Conservation (phyloP, 208 protist genomes). For the Wallacemonas sp. region DNA sequence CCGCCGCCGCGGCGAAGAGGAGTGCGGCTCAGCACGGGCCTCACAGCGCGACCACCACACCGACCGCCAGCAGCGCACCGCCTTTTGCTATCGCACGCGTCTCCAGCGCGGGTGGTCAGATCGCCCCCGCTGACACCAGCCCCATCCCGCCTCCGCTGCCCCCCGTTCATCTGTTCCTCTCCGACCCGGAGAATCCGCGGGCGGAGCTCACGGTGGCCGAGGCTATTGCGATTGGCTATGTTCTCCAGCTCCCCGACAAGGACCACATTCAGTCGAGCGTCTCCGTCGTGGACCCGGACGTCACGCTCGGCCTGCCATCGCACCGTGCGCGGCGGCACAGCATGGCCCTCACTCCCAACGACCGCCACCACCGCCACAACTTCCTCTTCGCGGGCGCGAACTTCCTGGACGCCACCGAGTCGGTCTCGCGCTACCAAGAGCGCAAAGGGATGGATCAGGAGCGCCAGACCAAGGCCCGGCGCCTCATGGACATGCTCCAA, state of each 20-base stretch:
- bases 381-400: slow-evolving; percentile 77
- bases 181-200: slow-evolving; percentile 41
- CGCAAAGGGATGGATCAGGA: slow-evolving; percentile 22
- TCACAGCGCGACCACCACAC: background rate
- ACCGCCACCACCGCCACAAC: slow-evolving; percentile 71
- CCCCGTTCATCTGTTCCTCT: slow-evolving; percentile 81
- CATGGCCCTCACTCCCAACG: slow-evolving; percentile 78
- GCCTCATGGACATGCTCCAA: slow-evolving; percentile 64
- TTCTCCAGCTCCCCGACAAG: slow-evolving; percentile 76
- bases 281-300: slow-evolving; percentile 77
- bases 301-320: slow-evolving; percentile 65
- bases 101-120: no score
- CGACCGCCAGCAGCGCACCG: no score
- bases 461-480: slow-evolving; percentile 42
- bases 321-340: slow-evolving; percentile 61
- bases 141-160: slow-evolving; percentile 9
- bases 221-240: slow-evolving; percentile 71
- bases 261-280: slow-evolving; percentile 75
- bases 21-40: no score
- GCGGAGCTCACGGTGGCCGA: slow-evolving; percentile 69
- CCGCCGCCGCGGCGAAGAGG: background rate
- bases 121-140: background rate
- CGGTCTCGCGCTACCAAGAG: slow-evolving; percentile 33
- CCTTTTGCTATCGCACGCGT: no score
- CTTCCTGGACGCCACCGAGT: slow-evolving; percentile 42